Percentiles rank a stretch among this genome's conserved stretches.
phyloP scores from a whole-genome alignment of 2,329 filamentous ascomycete genomes.

The Spiromastix sp. region DNA sequence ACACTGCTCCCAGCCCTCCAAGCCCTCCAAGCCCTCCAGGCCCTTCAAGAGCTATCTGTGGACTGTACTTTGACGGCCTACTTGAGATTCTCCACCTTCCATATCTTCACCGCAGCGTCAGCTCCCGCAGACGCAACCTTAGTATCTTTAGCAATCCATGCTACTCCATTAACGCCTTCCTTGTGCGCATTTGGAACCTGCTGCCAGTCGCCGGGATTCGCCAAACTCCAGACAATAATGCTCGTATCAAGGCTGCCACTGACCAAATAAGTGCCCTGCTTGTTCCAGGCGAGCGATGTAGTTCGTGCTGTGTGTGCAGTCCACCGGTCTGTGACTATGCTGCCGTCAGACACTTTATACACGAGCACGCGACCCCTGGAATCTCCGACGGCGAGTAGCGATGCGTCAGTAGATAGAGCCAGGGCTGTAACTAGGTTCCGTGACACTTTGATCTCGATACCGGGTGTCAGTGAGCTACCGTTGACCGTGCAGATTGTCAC shows the following conservation, averaged over 20 bases:
- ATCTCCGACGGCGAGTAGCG: slow-evolving; percentile 70
- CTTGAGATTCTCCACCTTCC: slow-evolving; percentile 61
- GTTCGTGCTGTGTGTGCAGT: slow-evolving; percentile 60
- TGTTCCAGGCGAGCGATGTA: slow-evolving; percentile 66
- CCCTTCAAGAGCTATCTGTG: no score
- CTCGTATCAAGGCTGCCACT: slow-evolving; percentile 86
- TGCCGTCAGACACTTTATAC: slow-evolving; percentile 58
- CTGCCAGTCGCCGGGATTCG: slow-evolving; percentile 71
- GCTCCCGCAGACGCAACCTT: slow-evolving; percentile 72
- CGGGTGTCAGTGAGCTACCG: slow-evolving; percentile 46
- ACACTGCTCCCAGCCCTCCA: no score
- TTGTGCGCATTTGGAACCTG: slow-evolving; percentile 87
- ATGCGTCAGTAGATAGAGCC: slow-evolving; percentile 72
- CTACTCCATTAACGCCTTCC: slow-evolving; percentile 82
- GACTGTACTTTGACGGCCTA: no score
- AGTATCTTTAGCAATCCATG: slow-evolving; percentile 58
- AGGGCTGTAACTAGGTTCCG: slow-evolving; percentile 66
- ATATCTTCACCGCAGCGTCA: slow-evolving; percentile 86
- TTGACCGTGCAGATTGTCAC: slow-evolving; percentile 63
- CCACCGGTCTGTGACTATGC: slow-evolving; percentile 71
- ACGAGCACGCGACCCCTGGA: slow-evolving; percentile 79
- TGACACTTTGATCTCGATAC: slow-evolving; percentile 54
- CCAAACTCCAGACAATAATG: slow-evolving; percentile 81
- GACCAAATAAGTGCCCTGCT: slow-evolving; percentile 63
- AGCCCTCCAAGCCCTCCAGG: no score